These are phyloP conservation scores for Pichia pseudocactophila DNA, from an alignment of 805 yeast species.

Conservation along the genomic window DNA sequence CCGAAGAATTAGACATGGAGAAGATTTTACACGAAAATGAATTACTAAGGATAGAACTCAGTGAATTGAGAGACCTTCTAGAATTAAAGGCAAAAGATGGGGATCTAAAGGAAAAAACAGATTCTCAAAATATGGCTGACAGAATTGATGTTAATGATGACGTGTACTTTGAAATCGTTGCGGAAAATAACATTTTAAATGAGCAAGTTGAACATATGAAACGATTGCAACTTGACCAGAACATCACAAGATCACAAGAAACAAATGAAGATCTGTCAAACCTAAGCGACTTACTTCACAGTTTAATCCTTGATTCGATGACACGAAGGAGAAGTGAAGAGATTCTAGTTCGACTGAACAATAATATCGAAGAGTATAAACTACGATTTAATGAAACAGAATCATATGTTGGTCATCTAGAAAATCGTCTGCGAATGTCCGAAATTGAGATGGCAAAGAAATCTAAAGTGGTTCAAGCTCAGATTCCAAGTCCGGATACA, in stretches of 20 bases:
- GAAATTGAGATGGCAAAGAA: conserved; percentile 10
- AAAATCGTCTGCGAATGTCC: conserved; percentile 8
- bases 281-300: background rate
- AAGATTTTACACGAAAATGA: conserved; percentile 54
- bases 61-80: conserved; percentile 23
- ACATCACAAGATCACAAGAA: conserved; percentile 3
- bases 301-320: background rate
- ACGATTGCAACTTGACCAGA: conserved; percentile 38
- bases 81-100: background rate
- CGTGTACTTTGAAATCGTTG: conserved; percentile 29
- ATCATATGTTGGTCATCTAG: conserved; percentile 11
- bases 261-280: background rate
- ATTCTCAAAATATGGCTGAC: background rate
- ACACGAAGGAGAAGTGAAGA: background rate
- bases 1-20: conserved; percentile 43
- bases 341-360: background rate
- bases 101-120: background rate
- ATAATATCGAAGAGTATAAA: conserved; percentile 4
- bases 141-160: conserved; percentile 10
- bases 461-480: background rate
- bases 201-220: conserved; percentile 65
- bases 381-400: conserved; percentile 4
- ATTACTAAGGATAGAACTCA: conserved; percentile 46
- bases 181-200: conserved; percentile 56
- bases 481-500: background rate